phyloP scores from a whole-genome alignment of 306 rosid genomes.

The Quercus glauca region DNA sequence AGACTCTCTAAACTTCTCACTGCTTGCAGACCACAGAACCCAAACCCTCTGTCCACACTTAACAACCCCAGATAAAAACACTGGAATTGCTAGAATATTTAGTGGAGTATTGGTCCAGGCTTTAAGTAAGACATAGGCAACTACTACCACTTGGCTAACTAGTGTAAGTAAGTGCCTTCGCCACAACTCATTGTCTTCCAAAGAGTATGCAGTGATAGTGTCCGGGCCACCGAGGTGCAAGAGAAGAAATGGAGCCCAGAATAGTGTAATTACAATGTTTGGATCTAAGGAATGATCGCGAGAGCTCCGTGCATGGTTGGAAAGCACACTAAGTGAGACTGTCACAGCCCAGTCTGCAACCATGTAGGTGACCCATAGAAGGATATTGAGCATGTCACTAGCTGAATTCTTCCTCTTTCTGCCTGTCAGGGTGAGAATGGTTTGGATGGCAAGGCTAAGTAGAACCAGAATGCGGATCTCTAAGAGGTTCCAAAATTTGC shows the following conservation, averaged over 20 bases:
- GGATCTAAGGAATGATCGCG: background rate
- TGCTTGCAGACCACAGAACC: slow-evolving; percentile 22
- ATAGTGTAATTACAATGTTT: background rate
- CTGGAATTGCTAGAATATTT: background rate
- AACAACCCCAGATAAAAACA: slow-evolving; percentile 8
- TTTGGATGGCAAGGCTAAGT: slow-evolving; percentile 8
- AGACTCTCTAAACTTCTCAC: slow-evolving; percentile 3
- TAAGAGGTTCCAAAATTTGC: slow-evolving; percentile 8
- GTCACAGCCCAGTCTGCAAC: slow-evolving; percentile 14
- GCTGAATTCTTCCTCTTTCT: background rate
- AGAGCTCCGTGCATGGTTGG: background rate
- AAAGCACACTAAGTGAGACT: background rate
- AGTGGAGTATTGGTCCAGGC: background rate
- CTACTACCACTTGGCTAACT: background rate
- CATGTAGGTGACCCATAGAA: slow-evolving; percentile 12
- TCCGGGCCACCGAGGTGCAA: slow-evolving; percentile 30
- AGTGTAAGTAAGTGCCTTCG: slow-evolving; percentile 9
- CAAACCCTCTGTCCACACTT: slow-evolving; percentile 11
- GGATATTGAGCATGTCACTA: background rate
- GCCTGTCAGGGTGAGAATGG: slow-evolving; percentile 6
- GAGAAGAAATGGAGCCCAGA: slow-evolving; percentile 31
- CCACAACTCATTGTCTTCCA: slow-evolving; percentile 23
- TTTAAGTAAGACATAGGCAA: background rate
- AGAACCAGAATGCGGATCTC: slow-evolving; percentile 5
- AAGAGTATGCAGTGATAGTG: slow-evolving; percentile 16